phyloP scores from a whole-genome alignment of 345 rosid genomes.

The Linum tenue region DNA sequence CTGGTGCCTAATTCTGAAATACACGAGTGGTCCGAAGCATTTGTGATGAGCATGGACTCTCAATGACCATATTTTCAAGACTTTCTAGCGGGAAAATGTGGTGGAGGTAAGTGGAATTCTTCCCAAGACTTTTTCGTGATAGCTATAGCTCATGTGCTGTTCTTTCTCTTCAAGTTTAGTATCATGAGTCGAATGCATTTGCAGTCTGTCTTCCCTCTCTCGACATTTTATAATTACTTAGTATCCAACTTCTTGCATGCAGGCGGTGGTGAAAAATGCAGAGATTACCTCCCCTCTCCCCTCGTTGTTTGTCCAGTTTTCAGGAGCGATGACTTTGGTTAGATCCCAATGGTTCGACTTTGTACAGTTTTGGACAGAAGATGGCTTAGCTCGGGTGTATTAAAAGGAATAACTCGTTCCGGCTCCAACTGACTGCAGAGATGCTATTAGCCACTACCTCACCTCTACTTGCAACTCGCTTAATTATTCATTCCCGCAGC shows the following conservation, averaged over 20 bases:
- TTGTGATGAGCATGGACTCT: slow-evolving; percentile 19
- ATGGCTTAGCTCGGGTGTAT: neutral
- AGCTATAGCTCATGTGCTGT: neutral
- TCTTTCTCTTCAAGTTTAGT: neutral
- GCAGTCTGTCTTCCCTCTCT: neutral
- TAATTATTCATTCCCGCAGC: too few relatives aligned
- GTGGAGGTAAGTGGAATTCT: neutral
- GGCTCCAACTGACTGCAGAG: neutral
- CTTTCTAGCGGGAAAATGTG: neutral
- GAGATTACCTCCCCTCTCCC: neutral
- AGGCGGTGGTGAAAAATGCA: neutral
- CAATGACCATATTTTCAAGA: slow-evolving; percentile 15
- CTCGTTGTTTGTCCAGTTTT: neutral
- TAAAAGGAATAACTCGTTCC: neutral
- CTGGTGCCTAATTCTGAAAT: slow-evolving; percentile 30
- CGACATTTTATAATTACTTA: neutral
- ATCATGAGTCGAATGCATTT: neutral
- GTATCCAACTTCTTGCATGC: neutral
- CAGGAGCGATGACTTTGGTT: neutral
- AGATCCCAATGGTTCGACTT: neutral
- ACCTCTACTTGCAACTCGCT: too few relatives aligned
- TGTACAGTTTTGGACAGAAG: neutral
- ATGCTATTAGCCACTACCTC: neutral
- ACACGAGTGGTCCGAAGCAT: slow-evolving; percentile 43
- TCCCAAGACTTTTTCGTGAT: neutral